Evolutionary conservation across 306 rosid genomes (phyloP), one percentile per base, ranked within the genome.

Genomic region (Cucurbita pepo): DNA sequence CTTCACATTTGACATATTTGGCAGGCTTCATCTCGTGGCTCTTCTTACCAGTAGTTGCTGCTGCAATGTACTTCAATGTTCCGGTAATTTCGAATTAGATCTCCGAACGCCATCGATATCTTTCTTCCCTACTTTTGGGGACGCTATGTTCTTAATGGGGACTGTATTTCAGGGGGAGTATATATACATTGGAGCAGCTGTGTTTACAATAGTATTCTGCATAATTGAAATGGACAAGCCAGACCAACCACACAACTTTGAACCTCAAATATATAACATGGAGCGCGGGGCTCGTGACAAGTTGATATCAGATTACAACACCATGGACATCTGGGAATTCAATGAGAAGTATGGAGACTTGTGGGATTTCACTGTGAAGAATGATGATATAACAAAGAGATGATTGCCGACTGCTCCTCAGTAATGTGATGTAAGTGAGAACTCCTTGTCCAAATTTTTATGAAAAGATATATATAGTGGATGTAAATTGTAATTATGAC

Each of bases 221-320:
- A 85, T 94, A 19, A 94, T 94, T 69, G 97, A 94, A 84, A 89
- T 94, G 95, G 90, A 94, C 82, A 90, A 94, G 77, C 98, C 98
- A 55, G 97, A 94, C 77, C 69, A 90, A 67, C 96, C 98, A 65
- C 96, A 90, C 79, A 76, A 94, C 89, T 93, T 93, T 64, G 98
- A 94, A 69, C 98, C 98, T 76, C 86, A 90, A 75, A 88, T 94
- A 75, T 94, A 94, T 88, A 94, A 89, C 51, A 87, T 94, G 98
- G 98, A 93, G 77, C 87, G 97, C 44, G 90, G 89, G 76, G 89
- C 96, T 77, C 79, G 92, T 56, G 98, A 90, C 87, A 94, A 94
- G 83, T 81, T 94, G 88, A 86, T 94, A 63, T 85, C 85, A 71
- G 98, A 94, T 60, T 94, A 94, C 80, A 90, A 94, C 51, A 82